phyloP scores from a whole-genome alignment of 108 stramenopile genomes.

The Pseudonitzschia delicatissima region DNA sequence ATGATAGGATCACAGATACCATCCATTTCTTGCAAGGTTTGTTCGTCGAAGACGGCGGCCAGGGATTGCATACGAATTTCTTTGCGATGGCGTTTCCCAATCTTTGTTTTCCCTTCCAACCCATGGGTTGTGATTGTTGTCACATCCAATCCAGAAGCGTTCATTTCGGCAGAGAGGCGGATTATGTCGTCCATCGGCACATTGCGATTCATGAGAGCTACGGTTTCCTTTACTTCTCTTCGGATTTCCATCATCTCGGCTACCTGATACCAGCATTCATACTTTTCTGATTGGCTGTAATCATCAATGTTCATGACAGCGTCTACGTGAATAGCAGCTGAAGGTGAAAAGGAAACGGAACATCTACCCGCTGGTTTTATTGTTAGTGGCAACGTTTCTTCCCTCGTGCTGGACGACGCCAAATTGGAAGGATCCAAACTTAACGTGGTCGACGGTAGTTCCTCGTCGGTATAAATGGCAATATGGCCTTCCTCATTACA shows the following conservation, averaged over 20 bases:
- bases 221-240: conserved; percentile 1
- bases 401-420: not conserved
- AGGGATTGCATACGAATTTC: not conserved
- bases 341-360: conserved; percentile 1
- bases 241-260: conserved; percentile 2
- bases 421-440: not conserved
- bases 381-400: not conserved
- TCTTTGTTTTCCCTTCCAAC: not conserved
- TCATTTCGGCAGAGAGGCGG: not conserved
- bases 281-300: not conserved
- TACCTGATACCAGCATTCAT: not conserved
- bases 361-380: not conserved
- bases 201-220: not conserved
- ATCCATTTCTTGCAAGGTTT: conserved; percentile 8
- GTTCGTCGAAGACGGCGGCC: conserved; percentile 2
- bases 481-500: not conserved
- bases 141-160: not conserved
- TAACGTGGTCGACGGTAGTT: not conserved
- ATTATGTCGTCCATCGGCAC: not conserved
- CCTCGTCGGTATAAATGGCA: not conserved
- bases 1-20: conserved; percentile 6
- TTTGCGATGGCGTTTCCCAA: not conserved
- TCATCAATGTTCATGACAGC: conserved; percentile 7
- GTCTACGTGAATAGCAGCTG: not conserved
- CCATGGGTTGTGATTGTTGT: not conserved